Base-by-base conservation (phyloP, 352 stramenopile genomes). In the Paralagenidium karlingii region DNA sequence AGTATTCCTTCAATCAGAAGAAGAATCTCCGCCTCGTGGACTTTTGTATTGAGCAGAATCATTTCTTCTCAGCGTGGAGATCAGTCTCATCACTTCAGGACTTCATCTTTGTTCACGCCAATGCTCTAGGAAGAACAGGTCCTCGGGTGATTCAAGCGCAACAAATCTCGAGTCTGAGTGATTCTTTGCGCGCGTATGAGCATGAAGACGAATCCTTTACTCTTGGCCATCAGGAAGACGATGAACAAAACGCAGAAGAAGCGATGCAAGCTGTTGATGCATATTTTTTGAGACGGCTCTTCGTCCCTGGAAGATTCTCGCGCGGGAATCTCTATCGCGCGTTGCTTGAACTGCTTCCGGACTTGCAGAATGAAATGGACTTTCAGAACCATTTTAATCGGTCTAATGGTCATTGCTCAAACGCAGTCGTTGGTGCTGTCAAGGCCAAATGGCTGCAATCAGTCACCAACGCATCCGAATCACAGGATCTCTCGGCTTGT, bases 61-160 rank as follows among this genome's bases (percentile, higher is more conserved):
- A 66, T 18, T 38, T 87, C 25, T 83, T 78, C 29, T 84, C 68
- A n/a, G 68, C 65, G 1, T 87, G 74, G n/a, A n/a, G n/a, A n/a
- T n/a, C n/a, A n/a, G n/a, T n/a, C n/a, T n/a, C n/a, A n/a, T n/a
- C n/a, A n/a, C n/a, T n/a, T 33, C 64, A 68, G 0, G 66, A 84
- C 21, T 63, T 70, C 13, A 53, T 82, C 11, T 82, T 61, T 43
- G 68, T 67, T 16, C 70, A 87, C 38, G 43, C 60, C 10, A 83
- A 87, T 15, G 64, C 70, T 15, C 82, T 83, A 66, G 70, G 66
- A 5, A 39, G 76, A 0, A 87, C 74, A 3, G 68, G 74, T 3
- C 70, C 74, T 10, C 60, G 63, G 3, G 53, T 64, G 1, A 71
- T 83, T 34, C 28, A 55, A 5, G 66, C 66, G 4, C 61, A 79